These are phyloP conservation scores for Geotrichum fermentans DNA, from an alignment of 1,139 yeast species.

Conservation along the genomic window DNA sequence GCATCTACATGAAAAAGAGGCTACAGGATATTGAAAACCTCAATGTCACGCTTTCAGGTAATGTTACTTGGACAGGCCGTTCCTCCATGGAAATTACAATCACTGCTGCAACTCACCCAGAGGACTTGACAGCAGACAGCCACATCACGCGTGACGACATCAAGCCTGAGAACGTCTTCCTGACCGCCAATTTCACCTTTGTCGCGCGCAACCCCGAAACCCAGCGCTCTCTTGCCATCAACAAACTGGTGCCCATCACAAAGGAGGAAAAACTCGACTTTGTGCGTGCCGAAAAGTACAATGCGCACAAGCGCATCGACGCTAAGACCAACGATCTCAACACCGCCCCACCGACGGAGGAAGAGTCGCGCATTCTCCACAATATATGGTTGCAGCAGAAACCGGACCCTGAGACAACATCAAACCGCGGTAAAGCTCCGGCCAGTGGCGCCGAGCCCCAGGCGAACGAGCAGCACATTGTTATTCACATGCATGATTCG, in stretches of 20 bases:
- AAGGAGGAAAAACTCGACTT: slow-evolving; percentile 78
- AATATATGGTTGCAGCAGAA: slow-evolving; percentile 53
- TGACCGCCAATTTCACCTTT: slow-evolving; percentile 88
- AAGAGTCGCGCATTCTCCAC: slow-evolving; percentile 69
- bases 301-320: slow-evolving; percentile 73
- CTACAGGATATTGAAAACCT: slow-evolving; percentile 71
- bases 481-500: slow-evolving; percentile 58
- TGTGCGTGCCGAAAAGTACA: slow-evolving; percentile 83
- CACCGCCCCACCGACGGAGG: slow-evolving; percentile 56
- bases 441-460: slow-evolving; percentile 27
- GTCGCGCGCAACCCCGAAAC: slow-evolving; percentile 92
- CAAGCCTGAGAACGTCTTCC: slow-evolving; percentile 51
- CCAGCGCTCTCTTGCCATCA: slow-evolving; percentile 79
- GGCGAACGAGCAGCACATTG: slow-evolving; percentile 23
- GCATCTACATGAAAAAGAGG: slow-evolving; percentile 81
- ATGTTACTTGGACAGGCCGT: slow-evolving; percentile 89
- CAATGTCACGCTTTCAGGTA: slow-evolving; percentile 81
- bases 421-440: slow-evolving; percentile 24
- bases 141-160: slow-evolving; percentile 39
- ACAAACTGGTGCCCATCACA: slow-evolving; percentile 66
- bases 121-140: slow-evolving; percentile 38
- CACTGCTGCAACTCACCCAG: slow-evolving; percentile 70
- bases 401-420: slow-evolving; percentile 44
- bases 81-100: slow-evolving; percentile 94
- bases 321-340: slow-evolving; percentile 58